A percentile compares a stretch with the other conserved stretches of the same genome.
phyloP scores from a whole-genome alignment of 164 flowering plant species.

The Saururus chinensis region DNA sequence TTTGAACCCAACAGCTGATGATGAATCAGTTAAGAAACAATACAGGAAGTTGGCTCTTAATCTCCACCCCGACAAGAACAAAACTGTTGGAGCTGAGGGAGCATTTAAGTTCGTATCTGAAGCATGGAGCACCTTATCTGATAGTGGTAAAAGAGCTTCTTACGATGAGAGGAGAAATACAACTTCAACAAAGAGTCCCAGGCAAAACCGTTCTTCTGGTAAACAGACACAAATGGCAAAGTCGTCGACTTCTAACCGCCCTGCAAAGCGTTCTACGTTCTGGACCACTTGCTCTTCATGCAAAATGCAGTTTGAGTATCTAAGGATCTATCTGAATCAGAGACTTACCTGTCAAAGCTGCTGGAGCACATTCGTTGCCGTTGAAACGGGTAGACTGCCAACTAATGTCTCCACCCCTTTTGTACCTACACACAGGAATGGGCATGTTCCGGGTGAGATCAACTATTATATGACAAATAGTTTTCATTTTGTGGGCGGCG shows the following conservation, averaged over 20 bases:
- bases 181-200: slow-evolving; percentile 5
- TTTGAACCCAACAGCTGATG: slow-evolving; percentile 51
- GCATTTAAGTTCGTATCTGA: slow-evolving; percentile 76
- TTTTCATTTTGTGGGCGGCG: slow-evolving; percentile 1
- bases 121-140: slow-evolving; percentile 87
- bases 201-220: slow-evolving; percentile 19
- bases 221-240: slow-evolving; percentile 16
- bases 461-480: background rate
- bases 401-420: slow-evolving; percentile 22
- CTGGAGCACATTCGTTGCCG: slow-evolving; percentile 48
- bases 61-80: slow-evolving; percentile 94
- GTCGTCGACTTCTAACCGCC: slow-evolving; percentile 8
- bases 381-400: slow-evolving; percentile 38
- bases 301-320: slow-evolving; percentile 67
- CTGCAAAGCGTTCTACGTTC: slow-evolving; percentile 29
- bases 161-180: slow-evolving; percentile 55
- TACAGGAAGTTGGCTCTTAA: slow-evolving; percentile 71
- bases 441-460: background rate
- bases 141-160: slow-evolving; percentile 37
- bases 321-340: slow-evolving; percentile 44
- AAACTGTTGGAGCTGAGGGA: slow-evolving; percentile 84
- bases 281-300: slow-evolving; percentile 71
- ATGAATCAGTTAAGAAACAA: slow-evolving; percentile 57
- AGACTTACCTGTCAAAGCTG: slow-evolving; percentile 57
- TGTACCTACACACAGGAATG: slow-evolving; percentile 7